Evolutionary conservation across 306 rosid species (phyloP).

Genomic region (Cajanus cajan): DNA sequence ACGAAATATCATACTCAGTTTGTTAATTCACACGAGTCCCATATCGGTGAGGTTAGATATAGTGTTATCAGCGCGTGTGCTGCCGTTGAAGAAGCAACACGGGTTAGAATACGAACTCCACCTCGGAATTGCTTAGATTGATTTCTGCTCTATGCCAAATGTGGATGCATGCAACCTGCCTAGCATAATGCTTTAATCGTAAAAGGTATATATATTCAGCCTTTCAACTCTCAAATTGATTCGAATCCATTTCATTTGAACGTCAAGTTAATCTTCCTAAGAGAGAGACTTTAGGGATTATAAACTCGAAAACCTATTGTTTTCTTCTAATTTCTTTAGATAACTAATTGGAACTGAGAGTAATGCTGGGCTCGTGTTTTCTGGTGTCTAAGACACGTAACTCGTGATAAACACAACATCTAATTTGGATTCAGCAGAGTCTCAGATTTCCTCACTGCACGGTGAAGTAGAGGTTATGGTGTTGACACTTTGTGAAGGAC

Average conservation of each 20-base stretch:
- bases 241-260: neutral
- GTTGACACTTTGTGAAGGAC: too few relatives aligned
- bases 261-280: neutral
- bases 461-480: neutral
- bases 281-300: neutral
- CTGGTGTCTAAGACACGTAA: too few relatives aligned
- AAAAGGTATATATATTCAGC: neutral
- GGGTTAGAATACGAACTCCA: too few relatives aligned
- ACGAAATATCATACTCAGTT: neutral
- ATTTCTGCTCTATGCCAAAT: too few relatives aligned
- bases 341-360: neutral
- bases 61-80: too few relatives aligned
- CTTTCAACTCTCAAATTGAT: neutral
- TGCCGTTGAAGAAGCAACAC: too few relatives aligned
- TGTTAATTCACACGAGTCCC: too few relatives aligned
- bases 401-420: too few relatives aligned
- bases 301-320: neutral
- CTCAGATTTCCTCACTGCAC: too few relatives aligned
- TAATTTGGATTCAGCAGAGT: neutral
- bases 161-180: too few relatives aligned
- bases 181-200: neutral
- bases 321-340: neutral
- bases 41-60: too few relatives aligned
- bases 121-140: too few relatives aligned
- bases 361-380: neutral